Evolutionary conservation across 805 yeast genomes (phyloP), one percentile per base, ranked within the genome.

Genomic region (Starmerella davenportii): DNA sequence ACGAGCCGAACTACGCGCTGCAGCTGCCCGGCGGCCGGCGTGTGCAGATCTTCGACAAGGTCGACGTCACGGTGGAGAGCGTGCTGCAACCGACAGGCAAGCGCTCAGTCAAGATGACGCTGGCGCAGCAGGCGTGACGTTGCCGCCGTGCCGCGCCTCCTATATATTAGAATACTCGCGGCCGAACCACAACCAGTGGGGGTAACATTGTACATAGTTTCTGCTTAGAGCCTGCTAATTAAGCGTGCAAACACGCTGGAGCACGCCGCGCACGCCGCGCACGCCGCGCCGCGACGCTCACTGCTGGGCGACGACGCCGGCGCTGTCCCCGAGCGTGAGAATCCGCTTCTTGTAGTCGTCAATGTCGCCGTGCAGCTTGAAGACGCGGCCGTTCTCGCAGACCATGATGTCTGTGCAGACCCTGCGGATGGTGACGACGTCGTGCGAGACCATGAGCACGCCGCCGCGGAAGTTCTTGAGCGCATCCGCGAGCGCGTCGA

Each of bases 391-490:
- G 40, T 73, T 68, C 55, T 90, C 98, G 58, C 93, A 77, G 34
- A 84, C 93, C 95, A 95, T 87, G 43, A 90, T 80, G 58, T 90
- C 93, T 42, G 79, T 76, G 65, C 95, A 82, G 11, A 87, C 95
- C 39, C 71, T 68, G 50, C 79, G 73, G 51, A 90, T 90, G 54
- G 87, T 79, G 21, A 84, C 66, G 33, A 90, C 95, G 66, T 90
- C 99, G 69, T 90, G 98, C 37, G 94, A 79, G 42, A 90, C 98
- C 95, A 90, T 84, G 50, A 90, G 67, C 20, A 90, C 79, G 59
- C 98, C 98, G 56, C 98, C 98, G 53, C 81, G 71, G 68, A 85
- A 90, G 44, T 71, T 74, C 45, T 69, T 74, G 55, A 90, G 66
- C 1, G 96, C 96, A 32, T 79, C 92, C 7, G 90, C 76, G 43